Conservation (phyloP, 306 rosid species). For the Casuarina glauca region DNA sequence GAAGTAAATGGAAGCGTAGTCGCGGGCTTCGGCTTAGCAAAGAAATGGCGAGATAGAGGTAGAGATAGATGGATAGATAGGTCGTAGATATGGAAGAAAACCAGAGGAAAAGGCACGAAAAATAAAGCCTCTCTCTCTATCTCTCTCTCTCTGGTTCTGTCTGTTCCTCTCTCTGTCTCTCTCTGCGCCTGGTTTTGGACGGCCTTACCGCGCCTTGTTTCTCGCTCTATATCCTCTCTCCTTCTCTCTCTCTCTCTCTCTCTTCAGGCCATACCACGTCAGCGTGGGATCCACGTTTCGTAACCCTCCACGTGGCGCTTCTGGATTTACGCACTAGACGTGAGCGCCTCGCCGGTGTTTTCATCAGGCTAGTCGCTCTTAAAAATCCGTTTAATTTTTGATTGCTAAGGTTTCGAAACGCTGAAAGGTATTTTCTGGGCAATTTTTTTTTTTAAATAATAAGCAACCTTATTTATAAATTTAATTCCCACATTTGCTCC, state of each 20-base stretch:
- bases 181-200: conserved; percentile 36
- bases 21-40: conserved; percentile 33
- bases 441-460: too few relatives aligned
- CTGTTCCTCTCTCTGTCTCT: conserved; percentile 1
- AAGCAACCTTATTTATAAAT: too few relatives aligned
- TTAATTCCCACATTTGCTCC: too few relatives aligned
- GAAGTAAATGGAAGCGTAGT: conserved; percentile 33
- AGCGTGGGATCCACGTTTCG: conserved; percentile 63
- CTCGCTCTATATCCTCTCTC: conserved; percentile 35
- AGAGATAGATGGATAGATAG: not conserved
- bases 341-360: conserved; percentile 47
- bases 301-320: conserved; percentile 55
- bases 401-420: too few relatives aligned
- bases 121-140: conserved; percentile 12
- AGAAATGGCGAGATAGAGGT: conserved; percentile 4
- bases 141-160: conserved; percentile 14
- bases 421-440: too few relatives aligned
- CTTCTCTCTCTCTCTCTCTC: not conserved
- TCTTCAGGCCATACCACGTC: conserved; percentile 55
- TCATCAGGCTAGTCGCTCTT: not conserved
- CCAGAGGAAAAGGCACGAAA: conserved; percentile 3
- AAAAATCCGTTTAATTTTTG: too few relatives aligned
- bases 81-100: not conserved
- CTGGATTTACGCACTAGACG: conserved; percentile 50
- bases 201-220: conserved; percentile 59